These are phyloP conservation scores for Waitea zeae DNA, from an alignment of 1,284 basidiomycete species.

Conservation along the genomic window DNA sequence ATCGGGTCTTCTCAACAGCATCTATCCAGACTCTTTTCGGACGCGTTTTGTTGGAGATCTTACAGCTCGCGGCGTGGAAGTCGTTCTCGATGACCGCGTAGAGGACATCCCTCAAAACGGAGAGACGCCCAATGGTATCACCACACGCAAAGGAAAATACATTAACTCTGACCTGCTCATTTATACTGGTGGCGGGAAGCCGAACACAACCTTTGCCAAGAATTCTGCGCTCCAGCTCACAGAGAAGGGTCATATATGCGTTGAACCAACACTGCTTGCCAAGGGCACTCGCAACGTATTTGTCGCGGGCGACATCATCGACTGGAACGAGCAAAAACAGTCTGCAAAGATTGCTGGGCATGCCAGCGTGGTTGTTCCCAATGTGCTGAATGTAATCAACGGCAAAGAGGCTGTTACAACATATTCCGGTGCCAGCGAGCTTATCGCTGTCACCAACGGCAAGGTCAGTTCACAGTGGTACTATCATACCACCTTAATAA, in stretches of 20 bases:
- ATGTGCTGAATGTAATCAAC: no score
- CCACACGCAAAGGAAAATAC: conserved; percentile 31
- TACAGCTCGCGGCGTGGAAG: conserved; percentile 22
- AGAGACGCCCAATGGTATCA: conserved; percentile 16
- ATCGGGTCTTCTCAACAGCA: conserved; percentile 30
- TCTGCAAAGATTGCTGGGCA: no score
- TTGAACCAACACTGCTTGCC: conserved; percentile 34
- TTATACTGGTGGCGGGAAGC: conserved; percentile 25
- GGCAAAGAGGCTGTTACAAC: no score
- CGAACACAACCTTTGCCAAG: conserved; percentile 31
- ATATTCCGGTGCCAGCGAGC: no score
- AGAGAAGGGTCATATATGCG: conserved; percentile 23
- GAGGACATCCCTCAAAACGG: conserved; percentile 20
- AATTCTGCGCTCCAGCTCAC: conserved; percentile 21
- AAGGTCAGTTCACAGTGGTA: no score
- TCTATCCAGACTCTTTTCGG: conserved; percentile 40
- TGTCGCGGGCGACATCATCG: conserved; percentile 40
- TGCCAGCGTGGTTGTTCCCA: no score
- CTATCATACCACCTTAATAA: no score
- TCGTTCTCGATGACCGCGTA: conserved; percentile 38
- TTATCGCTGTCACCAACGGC: no score
- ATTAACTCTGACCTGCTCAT: conserved; percentile 43
- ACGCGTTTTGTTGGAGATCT: conserved; percentile 22
- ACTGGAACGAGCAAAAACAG: conserved; percentile 43
- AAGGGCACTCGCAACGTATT: conserved; percentile 28